Evolutionary conservation across 768 basidiomycete species (phyloP).

Genomic region (Tricholoma sp.): DNA sequence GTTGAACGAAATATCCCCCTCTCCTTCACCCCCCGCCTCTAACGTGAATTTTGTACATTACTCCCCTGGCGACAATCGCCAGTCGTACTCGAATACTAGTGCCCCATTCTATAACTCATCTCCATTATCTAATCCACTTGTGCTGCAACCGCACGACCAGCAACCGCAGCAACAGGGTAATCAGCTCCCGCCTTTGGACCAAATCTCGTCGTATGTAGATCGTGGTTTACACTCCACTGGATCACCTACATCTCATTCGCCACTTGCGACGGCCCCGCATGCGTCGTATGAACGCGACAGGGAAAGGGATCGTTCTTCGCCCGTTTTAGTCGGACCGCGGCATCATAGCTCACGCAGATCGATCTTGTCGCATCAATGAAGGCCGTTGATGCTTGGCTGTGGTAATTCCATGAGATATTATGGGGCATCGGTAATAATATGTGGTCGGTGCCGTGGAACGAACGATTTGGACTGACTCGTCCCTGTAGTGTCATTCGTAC

Average conservation of each 20-base stretch:
- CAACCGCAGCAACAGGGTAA: conserved; percentile 19
- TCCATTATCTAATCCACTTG: conserved; percentile 41
- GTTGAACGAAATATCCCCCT: conserved; percentile 40
- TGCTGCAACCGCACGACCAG: conserved; percentile 24
- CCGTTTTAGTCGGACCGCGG: conserved; percentile 38
- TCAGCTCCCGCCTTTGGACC: conserved; percentile 32
- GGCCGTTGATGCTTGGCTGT: neutral
- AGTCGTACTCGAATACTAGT: conserved; percentile 28
- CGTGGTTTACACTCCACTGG: conserved; percentile 34
- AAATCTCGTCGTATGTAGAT: conserved; percentile 28
- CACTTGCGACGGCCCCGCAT: conserved; percentile 31
- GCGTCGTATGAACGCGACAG: conserved; percentile 55
- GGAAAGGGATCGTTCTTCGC: conserved; percentile 46
- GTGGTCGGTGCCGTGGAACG: neutral
- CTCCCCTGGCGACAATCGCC: conserved; percentile 32
- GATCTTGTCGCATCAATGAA: conserved; percentile 32
- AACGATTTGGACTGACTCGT: conserved; percentile 3
- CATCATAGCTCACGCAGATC: conserved; percentile 28
- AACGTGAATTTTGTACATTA: conserved; percentile 58
- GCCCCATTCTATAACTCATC: conserved; percentile 47
- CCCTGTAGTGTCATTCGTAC: neutral
- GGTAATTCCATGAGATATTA: neutral
- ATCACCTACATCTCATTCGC: conserved; percentile 36
- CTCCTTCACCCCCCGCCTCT: conserved; percentile 62
- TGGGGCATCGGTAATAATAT: neutral